Conservation (phyloP, 179 eudicot species). For the Amaranthus tricolor region DNA sequence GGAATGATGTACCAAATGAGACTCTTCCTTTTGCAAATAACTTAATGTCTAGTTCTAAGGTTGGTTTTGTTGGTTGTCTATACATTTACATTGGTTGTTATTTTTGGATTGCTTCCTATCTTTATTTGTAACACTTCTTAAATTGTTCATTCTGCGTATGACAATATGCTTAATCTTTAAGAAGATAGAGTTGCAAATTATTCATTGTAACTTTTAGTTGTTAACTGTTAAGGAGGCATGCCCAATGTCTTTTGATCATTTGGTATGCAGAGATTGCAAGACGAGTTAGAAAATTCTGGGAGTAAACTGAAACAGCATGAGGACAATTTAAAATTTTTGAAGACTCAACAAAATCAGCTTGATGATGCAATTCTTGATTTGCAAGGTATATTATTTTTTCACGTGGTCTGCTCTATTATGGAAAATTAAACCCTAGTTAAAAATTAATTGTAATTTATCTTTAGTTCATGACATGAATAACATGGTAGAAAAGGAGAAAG, state of each 20-base stretch:
- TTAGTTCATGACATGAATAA: too few relatives aligned
- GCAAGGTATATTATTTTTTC: conserved; percentile 48
- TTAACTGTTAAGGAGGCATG: not conserved
- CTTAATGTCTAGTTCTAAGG: conserved; percentile 45
- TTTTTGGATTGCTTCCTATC: not conserved
- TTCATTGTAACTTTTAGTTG: not conserved
- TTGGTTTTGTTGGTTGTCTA: conserved; percentile 21
- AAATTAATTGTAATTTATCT: not conserved
- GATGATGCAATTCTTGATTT: conserved; percentile 73
- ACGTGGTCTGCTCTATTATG: not conserved
- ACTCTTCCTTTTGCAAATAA: conserved; percentile 34
- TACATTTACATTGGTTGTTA: conserved; percentile 3
- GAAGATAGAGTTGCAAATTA: not conserved
- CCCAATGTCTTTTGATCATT: not conserved
- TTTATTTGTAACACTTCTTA: not conserved
- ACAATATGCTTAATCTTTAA: not conserved
- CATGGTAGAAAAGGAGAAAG: too few relatives aligned
- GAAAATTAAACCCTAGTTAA: not conserved
- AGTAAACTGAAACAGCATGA: conserved; percentile 64
- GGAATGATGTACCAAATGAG: conserved; percentile 44
- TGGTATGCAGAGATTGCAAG: conserved; percentile 63
- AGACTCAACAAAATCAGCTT: conserved; percentile 51
- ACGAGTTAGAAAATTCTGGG: conserved; percentile 60
- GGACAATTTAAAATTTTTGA: conserved; percentile 59
- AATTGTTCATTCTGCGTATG: not conserved